Evolutionary conservation across 2,329 filamentous ascomycete species (phyloP).

Genomic region (Aspergillus versicolor): DNA sequence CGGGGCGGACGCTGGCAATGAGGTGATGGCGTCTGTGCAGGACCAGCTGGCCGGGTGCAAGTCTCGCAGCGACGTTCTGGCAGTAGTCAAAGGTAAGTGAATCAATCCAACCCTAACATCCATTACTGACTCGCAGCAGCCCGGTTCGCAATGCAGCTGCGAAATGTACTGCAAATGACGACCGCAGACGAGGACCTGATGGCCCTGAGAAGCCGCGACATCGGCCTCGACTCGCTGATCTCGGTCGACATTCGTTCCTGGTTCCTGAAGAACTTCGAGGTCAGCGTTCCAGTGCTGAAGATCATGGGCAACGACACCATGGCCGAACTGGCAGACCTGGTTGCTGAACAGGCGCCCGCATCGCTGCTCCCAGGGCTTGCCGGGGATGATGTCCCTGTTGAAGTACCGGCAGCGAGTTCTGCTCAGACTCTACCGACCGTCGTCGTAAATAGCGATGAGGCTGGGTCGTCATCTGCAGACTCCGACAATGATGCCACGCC

Average conservation of each 20-base stretch:
- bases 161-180: background rate
- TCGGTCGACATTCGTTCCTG: slow-evolving; percentile 2
- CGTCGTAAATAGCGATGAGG: background rate
- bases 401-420: background rate
- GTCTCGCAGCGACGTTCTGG: background rate
- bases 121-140: background rate
- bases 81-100: background rate
- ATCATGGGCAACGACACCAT: background rate
- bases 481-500: background rate
- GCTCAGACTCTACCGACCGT: background rate
- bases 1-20: background rate
- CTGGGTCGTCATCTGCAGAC: background rate
- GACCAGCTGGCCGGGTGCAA: background rate
- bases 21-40: background rate
- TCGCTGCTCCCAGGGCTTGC: background rate
- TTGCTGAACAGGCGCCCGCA: background rate
- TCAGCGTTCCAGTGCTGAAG: background rate
- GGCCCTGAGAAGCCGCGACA: background rate
- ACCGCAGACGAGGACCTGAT: background rate
- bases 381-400: background rate
- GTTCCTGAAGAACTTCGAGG: slow-evolving; percentile 2
- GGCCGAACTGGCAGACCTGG: background rate
- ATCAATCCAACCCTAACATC: background rate
- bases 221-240: slow-evolving; percentile 1
- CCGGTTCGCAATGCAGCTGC: background rate